A percentile compares a stretch with the other conserved stretches of the same genome.
These are phyloP conservation scores for Phtheirospermum japonicum DNA, from an alignment of 257 asterid species.

Conservation along the genomic window DNA sequence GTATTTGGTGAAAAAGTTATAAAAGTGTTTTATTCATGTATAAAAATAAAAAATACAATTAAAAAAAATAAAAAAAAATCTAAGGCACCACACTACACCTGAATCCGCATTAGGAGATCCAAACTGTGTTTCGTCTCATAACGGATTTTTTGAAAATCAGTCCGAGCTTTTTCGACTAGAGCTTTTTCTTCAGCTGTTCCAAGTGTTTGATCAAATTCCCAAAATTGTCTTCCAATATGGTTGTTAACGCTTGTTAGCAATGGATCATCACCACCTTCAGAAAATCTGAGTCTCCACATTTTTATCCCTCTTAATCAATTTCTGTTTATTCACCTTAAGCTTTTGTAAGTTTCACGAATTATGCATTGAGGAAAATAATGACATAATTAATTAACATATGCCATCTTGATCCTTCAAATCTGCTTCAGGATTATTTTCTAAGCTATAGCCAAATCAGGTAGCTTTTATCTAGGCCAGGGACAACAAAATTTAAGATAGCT, in stretches of 20 bases:
- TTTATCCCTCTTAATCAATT: neutral
- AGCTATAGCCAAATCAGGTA: no score
- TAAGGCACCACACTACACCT: no score
- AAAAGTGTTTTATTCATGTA: no score
- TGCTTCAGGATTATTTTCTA: no score
- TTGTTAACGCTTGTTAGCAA: constrained; percentile 41
- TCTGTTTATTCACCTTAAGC: neutral
- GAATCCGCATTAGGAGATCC: constrained; percentile 70
- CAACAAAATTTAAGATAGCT: no score
- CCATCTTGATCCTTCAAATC: no score
- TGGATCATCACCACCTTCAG: constrained; percentile 43
- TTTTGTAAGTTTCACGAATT: neutral
- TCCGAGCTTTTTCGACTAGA: constrained; percentile 44
- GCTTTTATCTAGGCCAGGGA: no score
- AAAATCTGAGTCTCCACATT: constrained; percentile 46
- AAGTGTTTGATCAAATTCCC: constrained; percentile 53
- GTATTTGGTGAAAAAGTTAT: no score
- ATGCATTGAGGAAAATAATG: neutral
- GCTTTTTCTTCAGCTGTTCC: constrained; percentile 42
- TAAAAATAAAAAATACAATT: no score
- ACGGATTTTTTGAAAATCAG: constrained; percentile 39
- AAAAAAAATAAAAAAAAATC: no score
- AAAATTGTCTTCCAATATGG: constrained; percentile 48
- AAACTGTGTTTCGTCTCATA: constrained; percentile 48
- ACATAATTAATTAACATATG: no score